Evolutionary conservation across 352 stramenopile species (phyloP), one percentile per base, ranked within the genome.

Genomic region (Phytophthora sp.): DNA sequence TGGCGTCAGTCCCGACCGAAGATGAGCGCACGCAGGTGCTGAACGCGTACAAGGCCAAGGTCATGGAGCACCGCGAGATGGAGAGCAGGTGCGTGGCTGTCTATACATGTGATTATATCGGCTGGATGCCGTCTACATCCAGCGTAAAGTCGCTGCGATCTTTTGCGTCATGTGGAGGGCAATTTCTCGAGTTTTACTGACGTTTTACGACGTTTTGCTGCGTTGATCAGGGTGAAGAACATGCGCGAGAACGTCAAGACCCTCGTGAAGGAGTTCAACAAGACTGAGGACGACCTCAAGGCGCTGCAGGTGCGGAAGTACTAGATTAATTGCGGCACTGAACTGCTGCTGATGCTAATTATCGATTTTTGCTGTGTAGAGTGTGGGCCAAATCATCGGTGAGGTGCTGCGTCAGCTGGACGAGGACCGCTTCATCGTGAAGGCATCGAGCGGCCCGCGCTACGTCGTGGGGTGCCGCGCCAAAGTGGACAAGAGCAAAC

Each of bases 361-460:
- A 17, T 64, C 51, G 15, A 12, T 51, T 53, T 35, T 64, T 52
- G 15, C 37, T 75, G 92, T 24, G 12, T 81, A 99, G 86, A 98
- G 85, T 60, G 97, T 99, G 10, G 97, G 98, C 11, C 97, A 99
- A 77, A 99, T 99, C 73, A 99, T 99, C 60, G 97, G 98, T 30
- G 97, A 99, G 69, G 97, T 99, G 32, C 75, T 99, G 58, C 98
- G 98, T 62, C 91, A 98, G 63, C 79, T 99, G 41, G 97, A 99
- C 66, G 89, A 97, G 32, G 97, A 99, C 70, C 87, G 97, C 24
- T 99, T 99, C 78, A 99, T 99, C 66, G 97, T 99, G 43, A 99
- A 99, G 80, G 97, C 97, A 0, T 98, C 87, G 8, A 98, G 85
- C 59, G 98, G 98, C n/a, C 98, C 98, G 23, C 91, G 98, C 15